These are phyloP conservation scores for Botrytis hyacinthi DNA, from an alignment of 2,329 filamentous ascomycete genomes.

Conservation along the genomic window DNA sequence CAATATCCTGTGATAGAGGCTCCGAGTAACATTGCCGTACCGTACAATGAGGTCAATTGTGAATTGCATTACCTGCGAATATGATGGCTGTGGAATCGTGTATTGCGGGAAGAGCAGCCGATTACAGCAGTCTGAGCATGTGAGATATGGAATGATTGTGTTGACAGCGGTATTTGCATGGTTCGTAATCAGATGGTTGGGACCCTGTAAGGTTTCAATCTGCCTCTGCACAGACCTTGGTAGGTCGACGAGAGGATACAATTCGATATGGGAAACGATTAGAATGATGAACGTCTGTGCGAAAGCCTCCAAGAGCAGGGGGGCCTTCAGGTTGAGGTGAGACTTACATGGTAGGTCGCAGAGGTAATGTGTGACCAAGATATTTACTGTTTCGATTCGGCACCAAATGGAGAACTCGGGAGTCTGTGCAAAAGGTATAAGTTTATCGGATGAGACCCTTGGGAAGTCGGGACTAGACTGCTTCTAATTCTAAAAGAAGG, in stretches of 20 bases:
- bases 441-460: neutral
- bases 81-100: neutral
- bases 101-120: neutral
- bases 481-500: neutral
- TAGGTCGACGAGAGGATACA: neutral
- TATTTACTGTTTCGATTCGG: conserved; percentile 8
- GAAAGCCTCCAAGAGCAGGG: conserved; percentile 5
- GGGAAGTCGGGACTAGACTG: neutral
- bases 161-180: neutral
- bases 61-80: neutral
- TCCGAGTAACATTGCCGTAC: neutral
- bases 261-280: neutral
- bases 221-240: conserved; percentile 13
- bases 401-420: conserved; percentile 5
- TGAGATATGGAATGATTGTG: neutral
- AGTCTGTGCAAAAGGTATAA: conserved; percentile 11
- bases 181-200: conserved; percentile 1
- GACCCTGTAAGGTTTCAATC: neutral
- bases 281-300: conserved; percentile 3
- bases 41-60: neutral
- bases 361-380: neutral
- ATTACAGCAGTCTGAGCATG: neutral
- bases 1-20: neutral
- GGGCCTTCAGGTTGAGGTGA: neutral
- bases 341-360: neutral